Evolutionary conservation across 495 filamentous ascomycete genomes (phyloP), one percentile per base, ranked within the genome.

Genomic region (Penicillium lividum): DNA sequence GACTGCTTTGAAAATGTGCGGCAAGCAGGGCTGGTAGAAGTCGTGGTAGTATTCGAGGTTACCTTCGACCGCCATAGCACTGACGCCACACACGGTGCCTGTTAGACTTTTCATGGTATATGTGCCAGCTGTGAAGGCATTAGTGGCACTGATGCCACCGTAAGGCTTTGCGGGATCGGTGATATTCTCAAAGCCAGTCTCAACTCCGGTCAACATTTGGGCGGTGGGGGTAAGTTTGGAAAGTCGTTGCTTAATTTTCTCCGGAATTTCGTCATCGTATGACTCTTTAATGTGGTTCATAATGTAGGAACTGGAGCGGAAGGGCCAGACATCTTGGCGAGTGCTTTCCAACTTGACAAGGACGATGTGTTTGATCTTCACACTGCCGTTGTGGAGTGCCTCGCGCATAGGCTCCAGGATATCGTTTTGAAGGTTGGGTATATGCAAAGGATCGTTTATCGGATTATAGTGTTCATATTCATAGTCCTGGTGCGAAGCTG

Each of bases 91-190:
- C 28, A 80, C 61, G n/a, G 72, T 76, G 5, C 77, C 78, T 1
- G 73, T 63, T 15, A 80, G 31, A 52, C 73, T 78, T 61, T 82
- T 82, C 16, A 81, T 60, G 5, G 79, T 80, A 49, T 77, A 80
- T 4, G 76, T 80, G 9, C 74, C 71, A 5, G 74, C 68, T 8
- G 77, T 80, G 38, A 68, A 64, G 16, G 67, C 77, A 31, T 76
- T 75, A 36, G 68, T 72, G n/a, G 77, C 68, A 40, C 73, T 78
- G 46, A 82, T 67, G 7, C 78, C 77, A 27, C 79, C 79, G 38
- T 73, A 72, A 1, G 62, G 56, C 50, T 70, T 69, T 31, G 66
- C 72, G 31, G 8, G 33, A 22, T 51, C 40, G 2, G 45, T 53
- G 29, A 71, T 59, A 0, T 68, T 64, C 4, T 44, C 25, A 52